These are phyloP conservation scores for Diplocarpon mali DNA, from an alignment of 2,329 filamentous ascomycete species.

Conservation along the genomic window DNA sequence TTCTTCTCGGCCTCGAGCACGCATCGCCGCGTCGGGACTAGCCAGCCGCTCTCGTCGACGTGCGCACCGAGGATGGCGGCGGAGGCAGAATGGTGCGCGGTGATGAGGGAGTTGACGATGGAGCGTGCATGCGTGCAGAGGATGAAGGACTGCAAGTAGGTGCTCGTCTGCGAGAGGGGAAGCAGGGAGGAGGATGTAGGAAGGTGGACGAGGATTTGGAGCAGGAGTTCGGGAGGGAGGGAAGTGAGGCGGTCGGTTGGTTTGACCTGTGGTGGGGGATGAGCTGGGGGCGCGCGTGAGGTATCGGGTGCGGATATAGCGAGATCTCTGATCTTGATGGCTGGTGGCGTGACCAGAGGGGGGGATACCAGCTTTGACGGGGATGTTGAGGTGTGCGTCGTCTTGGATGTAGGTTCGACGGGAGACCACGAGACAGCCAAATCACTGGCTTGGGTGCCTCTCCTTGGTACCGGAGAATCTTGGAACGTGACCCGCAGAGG, in stretches of 20 bases:
- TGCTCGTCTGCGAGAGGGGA: constrained; percentile 14
- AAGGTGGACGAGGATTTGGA: constrained; percentile 21
- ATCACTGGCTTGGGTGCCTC: too few species aligned
- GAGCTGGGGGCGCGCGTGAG: not conserved
- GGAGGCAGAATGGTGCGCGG: constrained; percentile 2
- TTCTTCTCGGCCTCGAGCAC: constrained; percentile 7
- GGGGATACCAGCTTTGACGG: too few species aligned
- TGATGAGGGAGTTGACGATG: constrained; percentile 17
- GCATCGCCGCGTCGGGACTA: constrained; percentile 14
- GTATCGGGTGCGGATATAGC: not conserved
- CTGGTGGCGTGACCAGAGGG: too few species aligned
- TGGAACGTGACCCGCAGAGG: too few species aligned
- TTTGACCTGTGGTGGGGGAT: not conserved
- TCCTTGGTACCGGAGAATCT: too few species aligned
- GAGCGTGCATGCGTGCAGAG: constrained; percentile 12
- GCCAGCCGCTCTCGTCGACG: constrained; percentile 7
- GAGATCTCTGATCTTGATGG: not conserved
- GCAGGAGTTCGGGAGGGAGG: constrained; percentile 30
- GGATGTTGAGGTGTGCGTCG: too few species aligned
- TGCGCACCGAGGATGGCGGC: constrained; percentile 7
- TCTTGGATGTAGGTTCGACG: too few species aligned
- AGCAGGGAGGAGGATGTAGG: constrained; percentile 8
- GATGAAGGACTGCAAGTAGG: constrained; percentile 12
- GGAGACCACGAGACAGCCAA: too few species aligned
- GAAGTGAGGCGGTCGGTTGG: constrained; percentile 7